These are phyloP conservation scores for Aspergillus bridgeri DNA, from an alignment of 495 filamentous ascomycete genomes.

Conservation along the genomic window DNA sequence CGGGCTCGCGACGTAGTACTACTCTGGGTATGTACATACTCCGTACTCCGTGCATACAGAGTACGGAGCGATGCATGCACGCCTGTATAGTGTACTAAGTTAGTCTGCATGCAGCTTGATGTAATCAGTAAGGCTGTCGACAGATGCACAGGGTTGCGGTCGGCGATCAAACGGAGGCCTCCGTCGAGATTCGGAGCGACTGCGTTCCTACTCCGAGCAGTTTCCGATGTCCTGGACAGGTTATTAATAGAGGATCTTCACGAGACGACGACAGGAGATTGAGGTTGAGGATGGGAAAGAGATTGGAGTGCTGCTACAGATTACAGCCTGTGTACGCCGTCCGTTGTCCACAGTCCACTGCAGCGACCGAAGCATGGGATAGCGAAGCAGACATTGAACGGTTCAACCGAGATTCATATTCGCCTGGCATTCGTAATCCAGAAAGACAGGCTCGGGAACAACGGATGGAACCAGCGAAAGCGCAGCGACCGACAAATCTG, in stretches of 20 bases:
- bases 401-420: too few relatives aligned
- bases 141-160: neutral
- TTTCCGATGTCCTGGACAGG: too few relatives aligned
- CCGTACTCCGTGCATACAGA: too few relatives aligned
- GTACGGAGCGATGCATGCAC: too few relatives aligned
- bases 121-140: neutral
- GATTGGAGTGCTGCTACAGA: too few relatives aligned
- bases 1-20: neutral
- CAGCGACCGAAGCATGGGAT: too few relatives aligned
- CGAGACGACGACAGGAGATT: neutral
- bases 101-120: neutral
- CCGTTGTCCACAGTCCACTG: too few relatives aligned
- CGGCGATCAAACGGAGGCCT: neutral
- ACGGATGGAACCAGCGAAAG: neutral
- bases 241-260: neutral
- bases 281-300: neutral
- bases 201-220: too few relatives aligned
- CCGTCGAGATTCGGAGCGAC: neutral
- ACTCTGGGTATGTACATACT: too few relatives aligned
- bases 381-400: too few relatives aligned
- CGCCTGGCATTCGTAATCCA: neutral
- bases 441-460: neutral
- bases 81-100: too few relatives aligned
- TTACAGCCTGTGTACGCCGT: too few relatives aligned
- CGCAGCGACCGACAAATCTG: neutral